Evolutionary conservation across 768 basidiomycete genomes (phyloP), one percentile per base, ranked within the genome.

Genomic region (Tricholoma matsutake): DNA sequence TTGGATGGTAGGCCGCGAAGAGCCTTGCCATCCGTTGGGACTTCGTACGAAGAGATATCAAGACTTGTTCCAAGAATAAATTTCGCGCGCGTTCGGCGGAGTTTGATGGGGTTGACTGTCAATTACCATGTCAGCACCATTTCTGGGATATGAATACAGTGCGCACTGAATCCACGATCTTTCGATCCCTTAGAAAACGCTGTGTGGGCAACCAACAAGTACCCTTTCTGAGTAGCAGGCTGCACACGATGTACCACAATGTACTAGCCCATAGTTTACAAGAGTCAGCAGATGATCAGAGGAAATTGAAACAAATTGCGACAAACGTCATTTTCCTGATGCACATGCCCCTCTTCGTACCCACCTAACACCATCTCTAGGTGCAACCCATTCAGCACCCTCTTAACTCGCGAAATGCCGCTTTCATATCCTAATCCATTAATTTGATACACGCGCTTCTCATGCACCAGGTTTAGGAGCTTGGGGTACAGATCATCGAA

Each of bases 401-500:
- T 79, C 75, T 88, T 87, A 29, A 81, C 80, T 61, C 71, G 78
- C 7, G 80, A 80, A 61, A 86, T 87, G 5, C 83, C 86, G 51
- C 85, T 87, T 49, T 74, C 68, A 65, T 86, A 75, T 54, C 79
- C 77, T 9, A 87, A 72, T 2, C 81, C 82, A 0, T 85, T 86
- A 13, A 91, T 66, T 64, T 92, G 88, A 68, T 99, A 99, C 64
- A 73, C 72, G 63, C 94, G 81, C 68, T 84, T 87, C 72, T 99
- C 97, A 13, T 77, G 79, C 9, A 98, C 97, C 54, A 99, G 79
- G 70, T 97, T 85, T 35, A 99, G 75, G n/a, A 96, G 75, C 71
- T 94, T 96, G 3, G 96, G 96, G 70, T 98, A 98, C 20, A 99
- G 74, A 66, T 99, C 97, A 67, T 99, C 97, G 69, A 96, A 97